phyloP scores from a whole-genome alignment of 305 asterid species.

The Rubia tinctorum region DNA sequence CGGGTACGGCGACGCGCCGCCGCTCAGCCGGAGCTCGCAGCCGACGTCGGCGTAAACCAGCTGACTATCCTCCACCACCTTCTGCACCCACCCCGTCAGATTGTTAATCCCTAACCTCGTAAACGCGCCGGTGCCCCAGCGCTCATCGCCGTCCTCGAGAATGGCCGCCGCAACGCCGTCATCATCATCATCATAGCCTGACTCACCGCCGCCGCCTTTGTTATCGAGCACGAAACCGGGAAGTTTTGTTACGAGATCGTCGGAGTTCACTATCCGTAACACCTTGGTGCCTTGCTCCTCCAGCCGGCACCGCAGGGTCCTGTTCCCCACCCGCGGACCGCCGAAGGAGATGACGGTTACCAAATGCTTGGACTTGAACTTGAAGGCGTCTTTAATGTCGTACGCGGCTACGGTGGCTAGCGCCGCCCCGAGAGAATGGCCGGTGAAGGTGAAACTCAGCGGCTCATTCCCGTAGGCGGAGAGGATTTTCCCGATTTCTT shows the following conservation, averaged over 20 bases:
- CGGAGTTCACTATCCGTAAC: constrained; percentile 74
- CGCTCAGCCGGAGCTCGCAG: constrained; percentile 40
- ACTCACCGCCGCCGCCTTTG: constrained; percentile 4
- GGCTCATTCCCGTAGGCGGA: constrained; percentile 45
- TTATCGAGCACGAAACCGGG: constrained; percentile 78
- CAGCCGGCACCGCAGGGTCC: constrained; percentile 49
- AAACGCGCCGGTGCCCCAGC: neutral
- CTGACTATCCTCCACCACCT: constrained; percentile 44
- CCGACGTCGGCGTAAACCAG: constrained; percentile 59
- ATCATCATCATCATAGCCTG: neutral
- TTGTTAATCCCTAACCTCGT: neutral
- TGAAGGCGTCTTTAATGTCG: constrained; percentile 54
- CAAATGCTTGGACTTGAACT: constrained; percentile 34
- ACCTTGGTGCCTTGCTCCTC: constrained; percentile 67
- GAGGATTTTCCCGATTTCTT: constrained; percentile 42
- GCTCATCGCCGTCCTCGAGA: neutral
- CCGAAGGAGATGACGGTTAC: constrained; percentile 88
- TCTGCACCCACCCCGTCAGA: constrained; percentile 32
- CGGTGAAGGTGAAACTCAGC: constrained; percentile 77
- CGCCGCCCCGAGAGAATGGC: constrained; percentile 94
- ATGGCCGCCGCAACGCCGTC: neutral
- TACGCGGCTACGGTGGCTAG: constrained; percentile 82
- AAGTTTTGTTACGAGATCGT: constrained; percentile 68
- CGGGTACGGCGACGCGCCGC: constrained; percentile 25
- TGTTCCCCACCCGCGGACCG: constrained; percentile 89